Evolutionary conservation across 225 moss, liverwort and hornwort genomes (phyloP).

Genomic region (Climacium dendroides): DNA sequence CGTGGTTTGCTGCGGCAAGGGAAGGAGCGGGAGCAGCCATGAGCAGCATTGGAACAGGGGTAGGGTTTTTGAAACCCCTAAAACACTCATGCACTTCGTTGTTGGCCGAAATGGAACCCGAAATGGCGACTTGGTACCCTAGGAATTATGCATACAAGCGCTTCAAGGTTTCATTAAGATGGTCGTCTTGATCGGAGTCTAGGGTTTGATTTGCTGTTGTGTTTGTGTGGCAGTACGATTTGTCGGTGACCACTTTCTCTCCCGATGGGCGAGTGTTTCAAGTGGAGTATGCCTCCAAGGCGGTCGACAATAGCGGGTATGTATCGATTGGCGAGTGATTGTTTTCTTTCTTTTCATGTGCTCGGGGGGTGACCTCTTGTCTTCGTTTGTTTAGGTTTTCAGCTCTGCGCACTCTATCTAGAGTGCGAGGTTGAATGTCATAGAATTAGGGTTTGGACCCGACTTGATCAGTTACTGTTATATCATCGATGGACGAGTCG

Average conservation of each 20-base stretch:
- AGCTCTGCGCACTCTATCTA: not conserved
- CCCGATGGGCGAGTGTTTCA: slow-evolving; percentile 97
- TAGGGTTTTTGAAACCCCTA: not conserved
- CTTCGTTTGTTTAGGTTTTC: not conserved
- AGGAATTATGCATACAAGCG: not conserved
- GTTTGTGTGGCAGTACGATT: slow-evolving; percentile 29
- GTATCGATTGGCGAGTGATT: not conserved
- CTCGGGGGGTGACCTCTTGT: not conserved
- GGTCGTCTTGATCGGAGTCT: not conserved
- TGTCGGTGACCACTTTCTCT: slow-evolving; percentile 95
- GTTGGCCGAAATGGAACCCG: not conserved
- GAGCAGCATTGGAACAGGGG: slow-evolving; percentile 54
- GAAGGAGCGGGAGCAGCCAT: slow-evolving; percentile 6
- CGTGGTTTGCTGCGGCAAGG: not conserved
- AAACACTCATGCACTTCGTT: not conserved
- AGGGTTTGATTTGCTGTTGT: not conserved
- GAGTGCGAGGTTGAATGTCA: not conserved
- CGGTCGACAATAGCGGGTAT: slow-evolving; percentile 98
- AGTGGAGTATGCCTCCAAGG: slow-evolving; percentile 98
- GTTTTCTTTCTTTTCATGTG: slow-evolving; percentile 12
- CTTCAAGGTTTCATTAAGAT: not conserved
- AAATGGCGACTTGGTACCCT: not conserved
- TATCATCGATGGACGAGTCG: not conserved
- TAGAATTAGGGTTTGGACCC: not conserved
- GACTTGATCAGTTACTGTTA: not conserved